These are phyloP conservation scores for Bifiguratus adelaidae DNA, from an alignment of 192 early-diverging fungal genomes.

Conservation along the genomic window DNA sequence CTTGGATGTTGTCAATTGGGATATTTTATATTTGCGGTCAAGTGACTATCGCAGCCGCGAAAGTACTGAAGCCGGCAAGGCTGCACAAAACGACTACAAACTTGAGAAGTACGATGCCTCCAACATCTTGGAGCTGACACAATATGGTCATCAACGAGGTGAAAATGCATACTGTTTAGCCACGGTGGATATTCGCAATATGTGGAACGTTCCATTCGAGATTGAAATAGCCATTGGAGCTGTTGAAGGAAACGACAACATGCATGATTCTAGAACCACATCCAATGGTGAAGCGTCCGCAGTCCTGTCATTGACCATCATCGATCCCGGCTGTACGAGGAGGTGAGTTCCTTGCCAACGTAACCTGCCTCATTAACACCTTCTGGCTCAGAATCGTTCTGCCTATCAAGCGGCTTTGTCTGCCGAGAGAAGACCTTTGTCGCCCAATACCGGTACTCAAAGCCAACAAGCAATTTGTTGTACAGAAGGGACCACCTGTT, in stretches of 20 bases:
- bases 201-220: conserved; percentile 63
- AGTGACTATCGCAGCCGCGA: no score
- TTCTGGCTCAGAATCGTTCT: conserved; percentile 41
- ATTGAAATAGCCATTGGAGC: conserved; percentile 61
- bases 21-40: conserved; percentile 44
- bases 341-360: not conserved
- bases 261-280: not conserved
- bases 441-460: conserved; percentile 54
- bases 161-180: conserved; percentile 61
- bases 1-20: conserved; percentile 49
- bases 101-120: conserved; percentile 4
- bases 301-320: conserved; percentile 3
- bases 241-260: conserved; percentile 14
- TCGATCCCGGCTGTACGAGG: conserved; percentile 19
- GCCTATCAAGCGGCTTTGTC: conserved; percentile 48
- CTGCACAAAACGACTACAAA: not conserved
- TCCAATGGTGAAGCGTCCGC: not conserved
- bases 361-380: not conserved
- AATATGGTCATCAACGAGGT: conserved; percentile 2
- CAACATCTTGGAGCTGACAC: conserved; percentile 1
- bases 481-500: conserved; percentile 38
- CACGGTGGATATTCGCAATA: conserved; percentile 69
- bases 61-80: not conserved
- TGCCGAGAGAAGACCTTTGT: conserved; percentile 30
- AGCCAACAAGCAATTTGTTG: conserved; percentile 70